phyloP scores from a whole-genome alignment of 805 yeast species.

The Debaryomyces castellii region DNA sequence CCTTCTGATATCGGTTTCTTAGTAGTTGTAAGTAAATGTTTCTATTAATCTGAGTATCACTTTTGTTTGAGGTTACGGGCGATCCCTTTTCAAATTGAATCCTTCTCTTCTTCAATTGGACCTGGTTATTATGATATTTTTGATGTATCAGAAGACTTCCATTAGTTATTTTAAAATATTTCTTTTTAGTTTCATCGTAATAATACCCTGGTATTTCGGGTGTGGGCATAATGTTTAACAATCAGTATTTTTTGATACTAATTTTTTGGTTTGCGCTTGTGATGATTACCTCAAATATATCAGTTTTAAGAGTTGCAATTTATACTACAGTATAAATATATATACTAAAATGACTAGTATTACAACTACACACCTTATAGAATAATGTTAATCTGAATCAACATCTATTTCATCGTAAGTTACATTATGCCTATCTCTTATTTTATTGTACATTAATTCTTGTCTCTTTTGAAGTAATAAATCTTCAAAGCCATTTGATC shows the following conservation, averaged over 20 bases:
- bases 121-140: conserved; percentile 24
- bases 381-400: neutral
- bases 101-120: conserved; percentile 19
- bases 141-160: conserved; percentile 14
- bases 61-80: neutral
- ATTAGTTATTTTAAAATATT: conserved; percentile 27
- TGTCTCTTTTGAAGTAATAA: conserved; percentile 48
- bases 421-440: conserved; percentile 1
- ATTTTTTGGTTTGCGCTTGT: neutral
- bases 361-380: neutral
- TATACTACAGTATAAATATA: neutral
- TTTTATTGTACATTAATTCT: conserved; percentile 27
- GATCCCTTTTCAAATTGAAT: neutral
- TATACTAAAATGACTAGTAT: neutral
- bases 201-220: conserved; percentile 26
- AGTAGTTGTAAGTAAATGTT: neutral
- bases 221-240: neutral
- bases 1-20: neutral
- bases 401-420: conserved; percentile 6
- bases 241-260: neutral
- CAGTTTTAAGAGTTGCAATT: no score
- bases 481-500: conserved; percentile 85
- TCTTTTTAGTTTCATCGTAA: conserved; percentile 20
- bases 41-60: neutral
- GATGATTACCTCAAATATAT: neutral